Evolutionary conservation across 345 rosid genomes (phyloP), one percentile per base, ranked within the genome.

Genomic region (Euclidium syriacum): DNA sequence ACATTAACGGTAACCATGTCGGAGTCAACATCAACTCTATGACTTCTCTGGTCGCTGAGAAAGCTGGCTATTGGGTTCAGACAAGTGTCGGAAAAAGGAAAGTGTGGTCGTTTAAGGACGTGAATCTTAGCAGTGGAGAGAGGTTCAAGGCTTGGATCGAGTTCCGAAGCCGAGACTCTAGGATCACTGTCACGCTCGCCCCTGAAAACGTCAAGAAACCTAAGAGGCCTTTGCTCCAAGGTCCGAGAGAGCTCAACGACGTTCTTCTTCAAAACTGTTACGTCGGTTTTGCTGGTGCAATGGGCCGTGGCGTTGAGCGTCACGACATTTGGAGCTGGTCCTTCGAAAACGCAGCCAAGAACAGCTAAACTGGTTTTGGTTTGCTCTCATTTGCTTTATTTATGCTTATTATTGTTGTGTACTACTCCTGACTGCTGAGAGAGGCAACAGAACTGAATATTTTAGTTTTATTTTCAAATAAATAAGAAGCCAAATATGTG

Each of bases 1-100:
- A 75, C 53, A 55, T 78, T 25, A 70, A 52, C 24, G 69, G 71
- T 15, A 75, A 78, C 70, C 82, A 73, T 56, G 78, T 80, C 2
- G 78, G 84, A 26, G 3, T 70, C 7, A 75, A 72, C 52, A 36
- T 77, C 51, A 71, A 78, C 23, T 67, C 80, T 15, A 32, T 75
- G 18, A 46, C 53, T 51, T 71, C 75, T 22, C 20, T 55, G 24
- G 71, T 50, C 6, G 51, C 68, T n/a, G 44, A 16, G 30, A 24
- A 62, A 55, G 74, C 75, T 54, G 70, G 75, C 17, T 63, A 70
- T 0, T 70, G 70, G 69, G 75, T 70, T 47, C 75, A 62, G 70
- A 56, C 64, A 9, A 55, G 30, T 9, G 52, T 70, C 6, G 69
- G 69, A 5, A 63, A 63, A 17, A 70, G 70, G 3, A 70, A 48